Base-by-base conservation (phyloP, 2,329 filamentous ascomycete genomes). In the Verticillium nubilum region DNA sequence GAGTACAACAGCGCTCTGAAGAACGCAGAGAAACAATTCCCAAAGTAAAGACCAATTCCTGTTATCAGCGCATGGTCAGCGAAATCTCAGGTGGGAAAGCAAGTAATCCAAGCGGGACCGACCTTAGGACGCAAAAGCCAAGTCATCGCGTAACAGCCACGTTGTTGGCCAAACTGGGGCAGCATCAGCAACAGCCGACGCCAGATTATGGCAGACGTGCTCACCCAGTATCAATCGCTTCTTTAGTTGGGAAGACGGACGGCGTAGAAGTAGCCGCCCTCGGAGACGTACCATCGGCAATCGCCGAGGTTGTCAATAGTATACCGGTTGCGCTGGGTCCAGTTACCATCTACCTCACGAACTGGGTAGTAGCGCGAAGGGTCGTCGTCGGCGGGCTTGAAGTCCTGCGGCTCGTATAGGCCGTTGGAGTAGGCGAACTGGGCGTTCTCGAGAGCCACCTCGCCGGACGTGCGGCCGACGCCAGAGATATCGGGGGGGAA, bases 361-460 rank as follows among this genome's bases (percentile, higher is more conserved):
- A 82, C 78, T 74, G 80, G 84, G 73, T 87, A 88, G 74, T 84
- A 81, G 62, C 84, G 83, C 52, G 77, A 78, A 42, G 81, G 80
- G 70, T 86, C 80, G 63, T 85, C 80, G 67, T 87, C 85, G 23
- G 79, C 77, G 2, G 86, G 86, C 71, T 86, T 84, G 68, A 87
- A 85, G 65, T 86, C 84, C 75, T 87, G 84, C 17, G 82, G 79
- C 69, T 84, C 79, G 64, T 80, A 78, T 64, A 81, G 73, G 64
- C 76, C 75, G 69, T 80, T 81, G 63, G 74, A 70, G 61, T 78
- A 68, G n/a, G 80, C 79, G 63, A 81, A 77, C 65, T 80, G 73
- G 52, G 77, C 69, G 68, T 81, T 78, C 60, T 80, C 76, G 23
- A 78, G 68, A 33, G 75, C 71, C 52, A 80, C 69, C 68, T 86